A percentile compares a stretch with the other conserved stretches of the same genome.
Conservation (phyloP, 129 eudicot genomes). For the Apium graveolens region DNA sequence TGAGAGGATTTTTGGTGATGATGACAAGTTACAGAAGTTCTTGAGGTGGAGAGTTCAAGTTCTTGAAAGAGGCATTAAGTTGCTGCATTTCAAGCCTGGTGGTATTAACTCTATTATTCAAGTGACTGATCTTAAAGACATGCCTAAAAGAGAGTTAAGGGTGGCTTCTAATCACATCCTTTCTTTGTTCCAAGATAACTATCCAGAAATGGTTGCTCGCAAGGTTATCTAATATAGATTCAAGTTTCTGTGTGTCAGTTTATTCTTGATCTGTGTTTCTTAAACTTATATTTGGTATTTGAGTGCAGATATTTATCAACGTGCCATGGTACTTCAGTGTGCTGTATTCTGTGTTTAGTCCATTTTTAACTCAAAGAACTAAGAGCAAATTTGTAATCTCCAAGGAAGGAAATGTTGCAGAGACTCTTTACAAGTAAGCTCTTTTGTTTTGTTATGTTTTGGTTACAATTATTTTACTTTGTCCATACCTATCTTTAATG, state of each 20-base stretch:
- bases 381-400: conserved; percentile 92
- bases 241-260: not conserved
- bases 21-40: conserved; percentile 58
- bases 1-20: conserved; percentile 74
- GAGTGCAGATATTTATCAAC: conserved; percentile 74
- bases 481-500: conserved; percentile 7
- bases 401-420: conserved; percentile 82
- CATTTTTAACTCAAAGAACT: conserved; percentile 90
- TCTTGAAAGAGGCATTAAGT: conserved; percentile 81
- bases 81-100: conserved; percentile 78
- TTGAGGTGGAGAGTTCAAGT: conserved; percentile 97
- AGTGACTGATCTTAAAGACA: conserved; percentile 87
- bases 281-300: not conserved
- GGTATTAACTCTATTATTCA: conserved; percentile 86
- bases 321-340: conserved; percentile 98
- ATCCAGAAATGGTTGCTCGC: conserved; percentile 97
- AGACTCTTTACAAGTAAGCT: conserved; percentile 83
- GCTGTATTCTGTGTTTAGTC: conserved; percentile 90
- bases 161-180: conserved; percentile 86
- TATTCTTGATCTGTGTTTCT: not conserved
- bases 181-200: conserved; percentile 88
- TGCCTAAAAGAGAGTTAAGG: conserved; percentile 95
- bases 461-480: not conserved
- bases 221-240: conserved; percentile 38
- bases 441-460: conserved; percentile 10